Conservation (phyloP, 257 asterid species). For the Solanum habrochaites region DNA sequence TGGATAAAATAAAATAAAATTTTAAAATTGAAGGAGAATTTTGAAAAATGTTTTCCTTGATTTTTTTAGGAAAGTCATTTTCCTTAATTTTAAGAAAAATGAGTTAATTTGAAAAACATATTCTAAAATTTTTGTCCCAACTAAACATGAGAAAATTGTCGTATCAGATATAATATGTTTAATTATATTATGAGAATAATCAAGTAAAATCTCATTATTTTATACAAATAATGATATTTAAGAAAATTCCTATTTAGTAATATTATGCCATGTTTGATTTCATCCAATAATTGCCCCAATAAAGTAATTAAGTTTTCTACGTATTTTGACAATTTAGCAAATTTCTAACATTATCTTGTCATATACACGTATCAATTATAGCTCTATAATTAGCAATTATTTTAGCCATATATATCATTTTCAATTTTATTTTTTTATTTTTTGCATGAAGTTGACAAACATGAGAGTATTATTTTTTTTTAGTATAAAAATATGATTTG, state of each 20-base stretch:
- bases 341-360: background rate
- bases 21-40: no score
- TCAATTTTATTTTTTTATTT: background rate
- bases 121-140: no score
- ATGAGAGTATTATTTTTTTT: background rate
- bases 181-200: background rate
- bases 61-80: no score
- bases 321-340: background rate
- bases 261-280: background rate
- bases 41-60: no score
- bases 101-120: no score
- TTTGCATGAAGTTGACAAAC: background rate
- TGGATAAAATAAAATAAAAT: no score
- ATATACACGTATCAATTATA: background rate
- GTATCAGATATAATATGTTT: accelerated
- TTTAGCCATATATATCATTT: background rate
- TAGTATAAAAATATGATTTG: background rate
- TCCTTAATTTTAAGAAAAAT: no score
- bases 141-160: no score
- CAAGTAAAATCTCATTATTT: background rate
- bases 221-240: background rate
- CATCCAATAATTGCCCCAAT: background rate
- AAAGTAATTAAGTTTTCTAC: background rate
- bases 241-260: accelerated
- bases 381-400: background rate